These are phyloP conservation scores for Triticum dicoccoides DNA, from an alignment of 176 grass and related monocot species.

Conservation along the genomic window DNA sequence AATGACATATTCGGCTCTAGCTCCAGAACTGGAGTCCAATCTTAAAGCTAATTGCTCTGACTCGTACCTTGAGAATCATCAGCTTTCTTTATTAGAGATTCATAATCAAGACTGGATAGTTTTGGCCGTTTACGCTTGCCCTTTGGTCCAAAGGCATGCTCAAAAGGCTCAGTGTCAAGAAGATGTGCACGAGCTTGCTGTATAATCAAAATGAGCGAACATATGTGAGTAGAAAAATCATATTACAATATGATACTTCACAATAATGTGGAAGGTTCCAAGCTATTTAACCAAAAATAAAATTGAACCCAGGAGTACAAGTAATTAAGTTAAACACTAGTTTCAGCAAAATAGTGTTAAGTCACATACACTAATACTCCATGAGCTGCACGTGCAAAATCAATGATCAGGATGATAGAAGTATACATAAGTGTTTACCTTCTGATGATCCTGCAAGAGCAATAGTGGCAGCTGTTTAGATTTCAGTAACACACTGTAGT, in stretches of 20 bases:
- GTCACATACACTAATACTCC: not conserved
- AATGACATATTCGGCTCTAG: not conserved
- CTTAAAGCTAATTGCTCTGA: not conserved
- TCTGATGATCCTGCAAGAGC: conserved; percentile 72
- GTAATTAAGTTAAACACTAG: not conserved
- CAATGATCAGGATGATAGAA: not conserved
- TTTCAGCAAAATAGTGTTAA: not conserved
- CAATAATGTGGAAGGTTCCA: not conserved
- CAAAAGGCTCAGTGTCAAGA: conserved; percentile 81
- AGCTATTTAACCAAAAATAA: not conserved
- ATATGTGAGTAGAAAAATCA: conserved; percentile 7
- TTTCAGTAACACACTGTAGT: conserved; percentile 84
- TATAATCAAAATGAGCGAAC: conserved; percentile 22
- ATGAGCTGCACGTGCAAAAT: no score
- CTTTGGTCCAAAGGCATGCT: conserved; percentile 88
- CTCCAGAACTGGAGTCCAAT: not conserved
- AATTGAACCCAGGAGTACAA: not conserved
- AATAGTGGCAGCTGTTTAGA: conserved; percentile 62
- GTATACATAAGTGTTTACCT: conserved; percentile 38
- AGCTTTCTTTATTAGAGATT: conserved; percentile 72
- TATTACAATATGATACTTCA: no score
- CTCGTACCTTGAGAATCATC: conserved; percentile 71
- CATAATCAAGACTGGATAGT: conserved; percentile 60
- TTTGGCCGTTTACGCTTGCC: conserved; percentile 81
- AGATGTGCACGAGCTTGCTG: conserved; percentile 88